Base-by-base conservation (phyloP, 352 stramenopile species). In the Globisporangium orthogonon region DNA sequence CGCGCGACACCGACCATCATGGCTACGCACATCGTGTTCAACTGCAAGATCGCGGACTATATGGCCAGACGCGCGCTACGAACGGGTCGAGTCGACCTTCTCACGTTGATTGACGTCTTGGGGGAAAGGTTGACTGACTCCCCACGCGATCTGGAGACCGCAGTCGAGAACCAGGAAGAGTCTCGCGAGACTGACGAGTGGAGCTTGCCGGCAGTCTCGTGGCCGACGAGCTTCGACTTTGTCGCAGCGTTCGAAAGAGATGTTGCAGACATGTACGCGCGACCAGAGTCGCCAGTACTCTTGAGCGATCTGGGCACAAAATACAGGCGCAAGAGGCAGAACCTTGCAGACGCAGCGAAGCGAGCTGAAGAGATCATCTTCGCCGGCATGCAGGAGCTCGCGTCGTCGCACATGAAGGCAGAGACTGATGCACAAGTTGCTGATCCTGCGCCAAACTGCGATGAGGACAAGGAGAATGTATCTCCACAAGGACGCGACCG, bases 381-480 rank as follows among this genome's bases (percentile, higher is more conserved):
- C 31, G 41, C 45, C 3, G 9, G 7, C 1, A 6, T 31, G 1
- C 11, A 30, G 3, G 44, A 35, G 15, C 14, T 41, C 29, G 1
- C 9, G 10, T 14, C 35, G 35, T 15, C 9, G 0, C 35, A 3
- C 2, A 14, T 14, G 35, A 40, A 40, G 35, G 10, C 35, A 40
- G 3, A 0, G 10, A 9, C 4, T 9, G 35, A 40, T 11, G 35
- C 35, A 4, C 28, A 39, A 33, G 52, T 30, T 35, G 17, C 10
- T 14, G 28, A 23, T 11, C 5, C 40, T 33, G 41, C n/a, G 3
- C 37, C 29, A 7, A 14, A 17, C 7, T 2, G 13, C 13, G 5
- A 50, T 11, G 43, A 44, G 2, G 57, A 54, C 57, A 63, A 63
- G 17, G 50, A 63, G 40, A 58, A 63, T 30, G 35, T 49, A 30